Evolutionary conservation across 2,329 filamentous ascomycete genomes (phyloP).

Genomic region (Pseudogymnoascus sp.): DNA sequence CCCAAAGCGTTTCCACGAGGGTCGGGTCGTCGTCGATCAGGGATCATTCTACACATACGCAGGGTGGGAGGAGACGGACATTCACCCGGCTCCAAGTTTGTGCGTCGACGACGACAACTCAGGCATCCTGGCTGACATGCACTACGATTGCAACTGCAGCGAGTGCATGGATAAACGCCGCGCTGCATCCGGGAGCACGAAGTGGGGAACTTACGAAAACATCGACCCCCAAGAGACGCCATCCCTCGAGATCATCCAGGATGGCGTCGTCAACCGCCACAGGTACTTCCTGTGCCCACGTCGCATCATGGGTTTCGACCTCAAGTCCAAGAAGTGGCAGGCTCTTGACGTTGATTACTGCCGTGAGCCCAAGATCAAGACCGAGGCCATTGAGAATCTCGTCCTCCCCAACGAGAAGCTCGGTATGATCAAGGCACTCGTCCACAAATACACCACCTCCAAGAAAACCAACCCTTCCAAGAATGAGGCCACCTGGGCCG

Average conservation of each 20-base stretch:
- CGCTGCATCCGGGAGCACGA: slow-evolving; percentile 16
- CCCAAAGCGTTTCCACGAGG: slow-evolving; percentile 19
- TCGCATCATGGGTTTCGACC: slow-evolving; percentile 19
- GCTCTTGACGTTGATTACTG: slow-evolving; percentile 18
- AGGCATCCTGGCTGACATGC: slow-evolving; percentile 16
- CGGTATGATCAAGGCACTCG: slow-evolving; percentile 18
- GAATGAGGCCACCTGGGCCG: slow-evolving; percentile 9
- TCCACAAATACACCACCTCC: slow-evolving; percentile 16
- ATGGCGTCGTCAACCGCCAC: slow-evolving; percentile 10
- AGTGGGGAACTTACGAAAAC: slow-evolving; percentile 19
- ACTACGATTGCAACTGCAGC: slow-evolving; percentile 17
- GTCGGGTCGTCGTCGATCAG: slow-evolving; percentile 18
- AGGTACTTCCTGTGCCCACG: slow-evolving; percentile 18
- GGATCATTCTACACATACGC: slow-evolving; percentile 18
- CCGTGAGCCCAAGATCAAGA: slow-evolving; percentile 16
- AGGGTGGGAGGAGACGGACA: slow-evolving; percentile 16
- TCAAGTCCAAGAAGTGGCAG: slow-evolving; percentile 21
- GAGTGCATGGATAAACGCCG: slow-evolving; percentile 16
- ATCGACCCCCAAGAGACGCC: slow-evolving; percentile 17
- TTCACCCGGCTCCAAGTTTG: slow-evolving; percentile 16
- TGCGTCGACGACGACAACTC: slow-evolving; percentile 18
- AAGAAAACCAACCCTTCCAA: slow-evolving; percentile 7
- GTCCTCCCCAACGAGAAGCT: slow-evolving; percentile 17
- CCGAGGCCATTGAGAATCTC: slow-evolving; percentile 17
- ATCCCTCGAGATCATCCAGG: slow-evolving; percentile 9